Evolutionary conservation across 2,329 filamentous ascomycete species (phyloP), one percentile per base, ranked within the genome.

Genomic region (Diaporthe sp.): DNA sequence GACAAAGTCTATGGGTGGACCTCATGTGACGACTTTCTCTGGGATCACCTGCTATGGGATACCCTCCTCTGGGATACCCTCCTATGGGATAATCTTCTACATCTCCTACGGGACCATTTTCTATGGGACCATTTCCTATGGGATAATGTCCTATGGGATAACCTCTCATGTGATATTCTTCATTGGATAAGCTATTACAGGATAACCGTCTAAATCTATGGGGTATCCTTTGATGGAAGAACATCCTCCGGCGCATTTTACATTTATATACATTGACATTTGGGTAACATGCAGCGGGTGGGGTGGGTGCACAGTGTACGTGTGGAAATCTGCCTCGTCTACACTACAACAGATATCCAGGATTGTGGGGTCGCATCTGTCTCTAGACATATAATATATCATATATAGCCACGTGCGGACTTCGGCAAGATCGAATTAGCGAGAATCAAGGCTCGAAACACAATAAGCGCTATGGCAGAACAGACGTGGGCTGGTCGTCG

Each of bases 401-500:
- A 51, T 39, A 53, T 5, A 25, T 28, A 39, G 31, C 49, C 46
- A 65, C 61, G 42, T 67, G 62, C 49, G 34, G 65, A 68, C 65
- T 28, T 55, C 31, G 49, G 46, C n/a, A 69, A 22, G 34, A 22
- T 22, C 19, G 53, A 25, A 42, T 69, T 69, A 69, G 49, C 65
- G 65, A 69, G 65, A 53, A 22, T 42, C 49, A 42, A 39, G 34
- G 34, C 8, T 69, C 65, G 15, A 69, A 53, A 55, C 49, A 69
- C 34, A 9, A 13, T 39, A 25, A 37, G 31, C 44, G 28, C 31
- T 25, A 19, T 65, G 44, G 61, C 44, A 67, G 61, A 51, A 17
- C 4, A 15, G 42, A 39, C 22, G 62, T 37, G 19, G 13, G 57
- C 19, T 25, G 57, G 34, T 59, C n/a, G 57, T 25, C 34, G 22